Evolutionary conservation across 2,329 filamentous ascomycete species (phyloP).

Genomic region (Phyllosticta citriasiana): DNA sequence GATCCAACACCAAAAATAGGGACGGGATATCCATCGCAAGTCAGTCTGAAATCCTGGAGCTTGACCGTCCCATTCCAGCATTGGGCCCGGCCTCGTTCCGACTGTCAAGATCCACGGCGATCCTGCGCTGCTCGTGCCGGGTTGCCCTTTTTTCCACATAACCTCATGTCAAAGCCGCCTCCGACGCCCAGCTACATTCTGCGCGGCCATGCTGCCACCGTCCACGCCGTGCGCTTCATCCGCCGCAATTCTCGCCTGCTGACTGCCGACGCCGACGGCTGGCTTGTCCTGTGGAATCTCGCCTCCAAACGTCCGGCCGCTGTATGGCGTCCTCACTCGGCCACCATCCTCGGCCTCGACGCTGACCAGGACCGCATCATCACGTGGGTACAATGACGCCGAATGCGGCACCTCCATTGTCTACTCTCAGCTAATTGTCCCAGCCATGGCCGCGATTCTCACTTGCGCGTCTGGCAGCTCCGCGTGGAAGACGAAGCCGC

Average conservation of each 20-base stretch:
- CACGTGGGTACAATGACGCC: constrained; percentile 51
- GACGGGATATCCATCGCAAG: too few species aligned
- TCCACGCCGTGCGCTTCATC: constrained; percentile 69
- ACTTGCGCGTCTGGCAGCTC: constrained; percentile 75
- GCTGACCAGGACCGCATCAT: constrained; percentile 57
- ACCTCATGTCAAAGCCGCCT: constrained; percentile 27
- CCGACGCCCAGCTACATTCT: constrained; percentile 60
- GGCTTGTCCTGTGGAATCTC: constrained; percentile 76
- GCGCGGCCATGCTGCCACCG: constrained; percentile 71
- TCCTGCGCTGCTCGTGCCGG: background rate
- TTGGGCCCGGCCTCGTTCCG: background rate
- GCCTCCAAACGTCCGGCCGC: constrained; percentile 69
- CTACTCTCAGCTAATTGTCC: background rate
- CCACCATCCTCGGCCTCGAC: constrained; percentile 65
- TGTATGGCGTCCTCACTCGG: constrained; percentile 79
- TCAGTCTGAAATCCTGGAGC: too few species aligned
- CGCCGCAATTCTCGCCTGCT: constrained; percentile 64
- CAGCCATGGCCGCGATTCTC: constrained; percentile 86
- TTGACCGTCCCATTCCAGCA: background rate
- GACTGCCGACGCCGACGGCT: constrained; percentile 85
- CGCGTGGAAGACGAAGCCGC: constrained; percentile 47
- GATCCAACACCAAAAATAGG: too few species aligned
- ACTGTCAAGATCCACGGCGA: background rate
- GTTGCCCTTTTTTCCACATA: background rate
- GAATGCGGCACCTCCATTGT: background rate